These are phyloP conservation scores for Candida easanensis DNA, from an alignment of 805 yeast genomes.

Conservation along the genomic window DNA sequence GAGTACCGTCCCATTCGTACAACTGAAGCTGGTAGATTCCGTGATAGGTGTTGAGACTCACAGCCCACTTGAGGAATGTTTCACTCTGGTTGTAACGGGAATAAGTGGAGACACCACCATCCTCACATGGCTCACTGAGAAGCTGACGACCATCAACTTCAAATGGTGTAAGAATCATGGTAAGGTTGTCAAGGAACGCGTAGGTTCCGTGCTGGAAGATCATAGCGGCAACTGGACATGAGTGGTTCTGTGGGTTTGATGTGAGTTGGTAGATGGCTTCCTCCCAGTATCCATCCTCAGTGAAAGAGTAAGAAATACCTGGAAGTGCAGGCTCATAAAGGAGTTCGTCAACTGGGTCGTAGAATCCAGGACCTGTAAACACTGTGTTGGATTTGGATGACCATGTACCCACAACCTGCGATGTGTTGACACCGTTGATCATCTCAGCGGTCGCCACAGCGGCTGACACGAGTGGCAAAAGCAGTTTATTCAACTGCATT, in stretches of 20 bases:
- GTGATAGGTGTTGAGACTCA: constrained; percentile 71
- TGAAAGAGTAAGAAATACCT: constrained; percentile 90
- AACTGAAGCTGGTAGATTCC: constrained; percentile 78
- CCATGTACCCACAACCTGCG: constrained; percentile 83
- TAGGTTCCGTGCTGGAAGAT: constrained; percentile 90
- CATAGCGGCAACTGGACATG: constrained; percentile 79
- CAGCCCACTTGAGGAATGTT: constrained; percentile 52
- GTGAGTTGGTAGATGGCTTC: constrained; percentile 82
- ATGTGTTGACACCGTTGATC: constrained; percentile 13
- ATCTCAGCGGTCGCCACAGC: constrained; percentile 2
- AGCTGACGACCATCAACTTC: constrained; percentile 91
- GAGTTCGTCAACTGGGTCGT: constrained; percentile 93
- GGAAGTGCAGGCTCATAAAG: constrained; percentile 94
- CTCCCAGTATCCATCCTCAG: constrained; percentile 88
- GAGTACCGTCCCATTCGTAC: constrained; percentile 74
- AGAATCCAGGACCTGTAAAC: constrained; percentile 95
- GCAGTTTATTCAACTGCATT: constrained; percentile 4
- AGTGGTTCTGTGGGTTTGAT: constrained; percentile 68
- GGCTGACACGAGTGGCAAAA: background rate
- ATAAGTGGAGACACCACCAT: constrained; percentile 57
- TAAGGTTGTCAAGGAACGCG: constrained; percentile 58
- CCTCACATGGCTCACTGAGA: constrained; percentile 82
- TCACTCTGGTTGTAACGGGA: constrained; percentile 70
- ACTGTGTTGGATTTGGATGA: constrained; percentile 89
- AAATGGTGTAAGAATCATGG: constrained; percentile 68